Evolutionary conservation across 1,284 basidiomycete species (phyloP).

Genomic region (Ganoderma boninense): DNA sequence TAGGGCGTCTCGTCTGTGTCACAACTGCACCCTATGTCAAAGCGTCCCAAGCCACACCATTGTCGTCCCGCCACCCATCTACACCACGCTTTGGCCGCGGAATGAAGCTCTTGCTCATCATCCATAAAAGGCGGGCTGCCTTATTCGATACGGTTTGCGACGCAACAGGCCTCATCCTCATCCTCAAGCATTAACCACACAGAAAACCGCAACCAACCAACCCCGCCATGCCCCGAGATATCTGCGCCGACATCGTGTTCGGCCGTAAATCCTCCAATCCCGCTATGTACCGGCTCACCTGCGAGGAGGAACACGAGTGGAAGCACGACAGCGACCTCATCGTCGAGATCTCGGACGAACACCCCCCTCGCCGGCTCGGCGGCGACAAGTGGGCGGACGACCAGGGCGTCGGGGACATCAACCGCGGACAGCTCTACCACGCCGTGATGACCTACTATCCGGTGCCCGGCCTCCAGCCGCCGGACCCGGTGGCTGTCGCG

Average conservation of each 20-base stretch:
- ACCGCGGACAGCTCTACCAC: constrained; percentile 25
- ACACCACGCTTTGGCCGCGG: background rate
- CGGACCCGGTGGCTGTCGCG: constrained; percentile 23
- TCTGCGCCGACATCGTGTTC: constrained; percentile 28
- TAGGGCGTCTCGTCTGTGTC: background rate
- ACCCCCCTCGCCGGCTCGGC: constrained; percentile 18
- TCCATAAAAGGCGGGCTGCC: background rate
- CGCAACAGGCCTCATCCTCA: background rate
- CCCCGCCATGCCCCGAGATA: constrained; percentile 8
- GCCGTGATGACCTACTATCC: constrained; percentile 22
- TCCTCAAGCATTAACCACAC: background rate
- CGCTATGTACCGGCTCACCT: constrained; percentile 25
- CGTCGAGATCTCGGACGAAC: constrained; percentile 16
- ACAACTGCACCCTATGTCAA: background rate
- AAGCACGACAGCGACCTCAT: constrained; percentile 25
- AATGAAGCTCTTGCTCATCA: background rate
- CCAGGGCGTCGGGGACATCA: constrained; percentile 13
- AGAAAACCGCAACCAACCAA: background rate
- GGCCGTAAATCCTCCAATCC: constrained; percentile 20
- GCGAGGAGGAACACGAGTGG: constrained; percentile 5
- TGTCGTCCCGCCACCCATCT: background rate
- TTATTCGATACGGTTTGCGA: background rate
- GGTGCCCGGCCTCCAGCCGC: background rate
- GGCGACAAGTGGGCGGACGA: constrained; percentile 19
- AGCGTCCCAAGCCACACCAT: background rate